phyloP scores from a whole-genome alignment of 139 green algal species.

The Chlorella sp. region DNA sequence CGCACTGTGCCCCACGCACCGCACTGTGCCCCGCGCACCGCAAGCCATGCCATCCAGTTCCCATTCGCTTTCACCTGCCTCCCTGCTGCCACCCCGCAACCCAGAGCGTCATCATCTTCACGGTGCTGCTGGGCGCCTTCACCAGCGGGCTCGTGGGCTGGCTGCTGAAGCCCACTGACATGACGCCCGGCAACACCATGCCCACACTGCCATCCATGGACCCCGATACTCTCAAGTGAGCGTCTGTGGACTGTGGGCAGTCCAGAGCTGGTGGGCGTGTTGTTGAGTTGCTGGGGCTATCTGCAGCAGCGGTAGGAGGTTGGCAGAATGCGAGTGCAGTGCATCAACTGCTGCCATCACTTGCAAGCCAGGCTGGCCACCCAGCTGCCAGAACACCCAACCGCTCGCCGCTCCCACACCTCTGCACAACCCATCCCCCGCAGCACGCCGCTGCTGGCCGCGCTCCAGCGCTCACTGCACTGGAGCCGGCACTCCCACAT shows the following conservation, averaged over 20 bases:
- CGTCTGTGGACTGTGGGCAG: too few species aligned
- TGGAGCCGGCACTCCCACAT: conserved; percentile 4
- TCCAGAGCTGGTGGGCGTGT: too few species aligned
- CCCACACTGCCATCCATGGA: not conserved
- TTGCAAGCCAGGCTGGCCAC: too few species aligned
- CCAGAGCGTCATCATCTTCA: too few species aligned
- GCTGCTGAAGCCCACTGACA: not conserved
- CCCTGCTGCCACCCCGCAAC: not conserved
- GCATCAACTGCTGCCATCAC: not conserved
- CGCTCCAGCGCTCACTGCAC: conserved; percentile 29
- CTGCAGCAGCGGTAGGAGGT: too few species aligned
- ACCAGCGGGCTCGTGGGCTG: not conserved
- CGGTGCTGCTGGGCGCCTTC: conserved; percentile 8
- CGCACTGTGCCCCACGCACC: too few species aligned
- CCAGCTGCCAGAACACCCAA: too few species aligned
- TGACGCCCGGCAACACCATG: not conserved
- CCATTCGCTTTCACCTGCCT: not conserved
- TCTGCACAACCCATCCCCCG: too few species aligned
- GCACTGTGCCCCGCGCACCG: too few species aligned
- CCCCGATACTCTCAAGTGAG: conserved; percentile 1
- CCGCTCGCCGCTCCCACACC: too few species aligned
- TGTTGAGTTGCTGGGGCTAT: too few species aligned
- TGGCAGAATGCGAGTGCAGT: too few species aligned
- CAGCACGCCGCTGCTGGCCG: not conserved
- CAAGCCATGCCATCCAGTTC: not conserved